Percentiles rank a stretch among this genome's conserved stretches.
phyloP scores from a whole-genome alignment of 306 rosid genomes.

The Prosopis cineraria region DNA sequence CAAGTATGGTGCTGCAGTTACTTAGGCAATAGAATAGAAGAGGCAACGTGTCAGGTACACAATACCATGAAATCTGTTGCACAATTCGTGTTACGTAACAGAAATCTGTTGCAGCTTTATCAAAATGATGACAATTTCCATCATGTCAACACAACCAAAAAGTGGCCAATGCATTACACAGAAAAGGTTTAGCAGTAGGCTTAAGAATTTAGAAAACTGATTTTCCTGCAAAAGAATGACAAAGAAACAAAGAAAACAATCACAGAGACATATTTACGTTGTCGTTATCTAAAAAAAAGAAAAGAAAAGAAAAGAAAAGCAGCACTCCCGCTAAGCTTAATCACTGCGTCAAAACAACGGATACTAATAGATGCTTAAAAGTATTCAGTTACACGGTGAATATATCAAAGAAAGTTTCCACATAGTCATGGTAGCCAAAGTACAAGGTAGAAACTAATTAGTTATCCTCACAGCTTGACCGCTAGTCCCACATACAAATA shows the following conservation, averaged over 20 bases:
- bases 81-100: too few species aligned
- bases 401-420: conserved; percentile 5
- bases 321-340: not conserved
- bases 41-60: too few species aligned
- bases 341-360: not conserved
- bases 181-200: not conserved
- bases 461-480: conserved; percentile 36
- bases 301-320: too few species aligned
- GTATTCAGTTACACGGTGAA: conserved; percentile 9
- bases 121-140: not conserved
- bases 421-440: conserved; percentile 24
- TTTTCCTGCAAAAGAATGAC: not conserved
- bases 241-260: not conserved
- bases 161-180: not conserved
- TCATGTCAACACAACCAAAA: not conserved
- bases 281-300: conserved; percentile 10
- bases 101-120: too few species aligned
- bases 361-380: conserved; percentile 6
- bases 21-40: not conserved
- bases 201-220: not conserved
- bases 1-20: not conserved
- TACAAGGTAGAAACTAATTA: conserved; percentile 40
- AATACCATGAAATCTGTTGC: too few species aligned
- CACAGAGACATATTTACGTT: not conserved
- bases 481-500: conserved; percentile 25